A percentile compares a stretch with the other conserved stretches of the same genome.
phyloP scores from a whole-genome alignment of 148 eudicot genomes.

The Pouteria glomerata region DNA sequence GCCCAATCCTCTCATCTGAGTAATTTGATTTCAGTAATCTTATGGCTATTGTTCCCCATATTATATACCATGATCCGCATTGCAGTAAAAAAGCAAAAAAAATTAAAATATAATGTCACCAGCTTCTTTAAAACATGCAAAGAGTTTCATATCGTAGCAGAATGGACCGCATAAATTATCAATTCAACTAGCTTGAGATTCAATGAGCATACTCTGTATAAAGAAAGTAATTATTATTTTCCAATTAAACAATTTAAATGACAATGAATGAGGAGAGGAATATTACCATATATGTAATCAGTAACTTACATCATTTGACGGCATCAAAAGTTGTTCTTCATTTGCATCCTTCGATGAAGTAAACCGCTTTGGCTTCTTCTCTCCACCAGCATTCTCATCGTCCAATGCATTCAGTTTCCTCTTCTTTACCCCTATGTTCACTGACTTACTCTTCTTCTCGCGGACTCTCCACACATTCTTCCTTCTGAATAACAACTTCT shows the following conservation, averaged over 20 bases:
- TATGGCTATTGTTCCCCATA: neutral
- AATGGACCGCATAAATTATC: neutral
- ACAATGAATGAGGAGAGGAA: neutral
- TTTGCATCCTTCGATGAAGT: slow-evolving; percentile 16
- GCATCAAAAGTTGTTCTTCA: neutral
- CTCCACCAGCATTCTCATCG: slow-evolving; percentile 11
- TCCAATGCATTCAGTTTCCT: slow-evolving; percentile 26
- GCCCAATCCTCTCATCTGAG: neutral
- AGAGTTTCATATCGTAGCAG: neutral
- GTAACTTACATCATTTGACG: slow-evolving; percentile 24
- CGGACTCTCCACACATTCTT: slow-evolving; percentile 81
- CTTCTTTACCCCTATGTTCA: slow-evolving; percentile 35
- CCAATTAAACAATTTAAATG: neutral
- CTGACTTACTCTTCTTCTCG: slow-evolving; percentile 48
- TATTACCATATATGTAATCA: too few relatives aligned
- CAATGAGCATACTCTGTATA: neutral
- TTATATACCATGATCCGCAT: neutral
- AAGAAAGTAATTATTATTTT: neutral
- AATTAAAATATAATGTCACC: neutral
- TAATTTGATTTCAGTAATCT: neutral
- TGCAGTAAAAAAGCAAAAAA: neutral
- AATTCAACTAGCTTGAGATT: neutral
- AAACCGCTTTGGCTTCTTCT: slow-evolving; percentile 24
- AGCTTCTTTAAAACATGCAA: neutral
- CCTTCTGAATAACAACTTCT: slow-evolving; percentile 65